These are phyloP conservation scores for Fomitopsis betulina DNA, from an alignment of 1,284 basidiomycete species.

Conservation along the genomic window DNA sequence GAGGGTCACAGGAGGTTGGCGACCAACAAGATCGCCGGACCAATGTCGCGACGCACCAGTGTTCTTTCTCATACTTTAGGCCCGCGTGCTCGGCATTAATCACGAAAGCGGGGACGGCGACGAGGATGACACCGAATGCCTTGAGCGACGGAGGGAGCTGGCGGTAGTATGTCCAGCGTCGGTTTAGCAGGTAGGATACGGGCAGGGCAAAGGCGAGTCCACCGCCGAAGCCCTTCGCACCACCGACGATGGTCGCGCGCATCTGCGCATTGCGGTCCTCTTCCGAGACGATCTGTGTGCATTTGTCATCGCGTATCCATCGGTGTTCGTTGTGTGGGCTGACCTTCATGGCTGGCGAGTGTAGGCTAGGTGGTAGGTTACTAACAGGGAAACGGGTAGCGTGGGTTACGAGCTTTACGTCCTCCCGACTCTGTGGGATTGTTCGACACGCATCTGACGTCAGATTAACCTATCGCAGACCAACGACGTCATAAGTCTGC, in stretches of 20 bases:
- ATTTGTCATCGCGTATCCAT: background rate
- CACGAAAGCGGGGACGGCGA: slow-evolving; percentile 66
- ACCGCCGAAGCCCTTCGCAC: slow-evolving; percentile 54
- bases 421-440: background rate
- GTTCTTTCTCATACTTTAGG: slow-evolving; percentile 63
- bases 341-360: background rate
- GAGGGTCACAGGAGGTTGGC: background rate
- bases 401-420: too few relatives aligned
- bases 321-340: background rate
- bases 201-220: slow-evolving; percentile 53
- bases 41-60: slow-evolving; percentile 48
- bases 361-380: background rate
- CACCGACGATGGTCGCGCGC: slow-evolving; percentile 54
- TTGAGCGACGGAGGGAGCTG: slow-evolving; percentile 72
- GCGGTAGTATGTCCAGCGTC: slow-evolving; percentile 59
- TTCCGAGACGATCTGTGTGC: slow-evolving; percentile 34
- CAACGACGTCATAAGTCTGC: too few relatives aligned
- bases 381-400: too few relatives aligned
- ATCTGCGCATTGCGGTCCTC: slow-evolving; percentile 49
- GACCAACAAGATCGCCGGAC: background rate
- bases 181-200: slow-evolving; percentile 54
- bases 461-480: background rate
- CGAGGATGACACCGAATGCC: slow-evolving; percentile 62
- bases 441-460: slow-evolving; percentile 1
- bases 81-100: slow-evolving; percentile 80